Evolutionary conservation across 257 asterid genomes (phyloP).

Genomic region (Cruciata laevipes): DNA sequence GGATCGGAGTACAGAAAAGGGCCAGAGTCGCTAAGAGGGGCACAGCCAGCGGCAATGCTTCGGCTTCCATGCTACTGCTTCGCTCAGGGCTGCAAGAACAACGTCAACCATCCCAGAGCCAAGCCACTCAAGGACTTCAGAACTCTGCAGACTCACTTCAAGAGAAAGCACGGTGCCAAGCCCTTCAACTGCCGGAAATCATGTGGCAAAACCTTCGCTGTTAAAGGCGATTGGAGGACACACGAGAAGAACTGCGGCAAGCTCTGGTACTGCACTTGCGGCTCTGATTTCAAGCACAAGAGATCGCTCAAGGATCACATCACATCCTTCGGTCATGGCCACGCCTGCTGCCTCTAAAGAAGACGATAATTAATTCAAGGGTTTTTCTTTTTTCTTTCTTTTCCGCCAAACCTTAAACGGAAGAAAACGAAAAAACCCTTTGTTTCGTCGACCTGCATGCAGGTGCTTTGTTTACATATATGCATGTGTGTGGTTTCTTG

Average conservation of each 20-base stretch:
- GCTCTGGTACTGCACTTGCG: conserved; percentile 80
- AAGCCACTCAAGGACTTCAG: conserved; percentile 85
- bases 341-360: conserved; percentile 49
- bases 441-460: conserved; percentile 14
- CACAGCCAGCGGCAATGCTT: conserved; percentile 86
- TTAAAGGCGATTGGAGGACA: conserved; percentile 90
- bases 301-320: conserved; percentile 85
- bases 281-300: conserved; percentile 87
- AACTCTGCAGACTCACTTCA: conserved; percentile 91
- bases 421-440: not conserved
- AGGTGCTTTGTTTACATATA: conserved; percentile 36
- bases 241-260: conserved; percentile 94
- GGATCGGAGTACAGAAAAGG: conserved; percentile 87
- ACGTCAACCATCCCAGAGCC: conserved; percentile 76
- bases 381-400: conserved; percentile 2
- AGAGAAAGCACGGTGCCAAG: conserved; percentile 84
- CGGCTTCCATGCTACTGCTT: conserved; percentile 88
- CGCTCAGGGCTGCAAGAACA: conserved; percentile 78
- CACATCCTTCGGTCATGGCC: conserved; percentile 69
- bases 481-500: conserved; percentile 11
- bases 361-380: conserved; percentile 24
- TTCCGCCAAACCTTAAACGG: not conserved
- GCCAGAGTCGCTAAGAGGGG: conserved; percentile 69
- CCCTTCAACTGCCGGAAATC: conserved; percentile 64
- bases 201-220: conserved; percentile 83